Evolutionary conservation across 495 filamentous ascomycete species (phyloP).

Genomic region (Aspergillus biplanus): DNA sequence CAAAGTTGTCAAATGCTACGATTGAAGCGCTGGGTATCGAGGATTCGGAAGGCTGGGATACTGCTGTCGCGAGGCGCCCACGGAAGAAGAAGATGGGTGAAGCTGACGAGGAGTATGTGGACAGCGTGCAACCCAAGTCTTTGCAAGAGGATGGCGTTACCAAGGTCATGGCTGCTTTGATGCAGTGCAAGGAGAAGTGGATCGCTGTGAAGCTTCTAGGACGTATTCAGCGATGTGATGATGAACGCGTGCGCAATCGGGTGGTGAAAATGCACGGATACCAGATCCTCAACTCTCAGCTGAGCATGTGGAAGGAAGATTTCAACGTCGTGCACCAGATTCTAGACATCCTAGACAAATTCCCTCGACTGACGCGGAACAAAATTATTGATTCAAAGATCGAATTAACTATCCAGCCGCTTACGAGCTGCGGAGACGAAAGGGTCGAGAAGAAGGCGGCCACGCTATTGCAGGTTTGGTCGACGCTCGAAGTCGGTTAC

Average conservation of each 20-base stretch:
- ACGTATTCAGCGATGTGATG: slow-evolving; percentile 87
- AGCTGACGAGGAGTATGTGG: slow-evolving; percentile 95
- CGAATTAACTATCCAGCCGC: slow-evolving; percentile 74
- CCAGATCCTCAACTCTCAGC: slow-evolving; percentile 83
- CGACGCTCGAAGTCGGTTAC: slow-evolving; percentile 87
- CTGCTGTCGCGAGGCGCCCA: slow-evolving; percentile 81
- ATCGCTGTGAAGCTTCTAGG: slow-evolving; percentile 93
- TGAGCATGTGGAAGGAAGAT: slow-evolving; percentile 85
- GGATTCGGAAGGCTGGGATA: slow-evolving; percentile 90
- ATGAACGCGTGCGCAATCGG: slow-evolving; percentile 84
- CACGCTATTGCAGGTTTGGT: slow-evolving; percentile 80
- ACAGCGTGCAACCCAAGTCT: slow-evolving; percentile 80
- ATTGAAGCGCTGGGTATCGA: slow-evolving; percentile 97
- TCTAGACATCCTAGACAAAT: slow-evolving; percentile 83
- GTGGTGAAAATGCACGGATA: slow-evolving; percentile 98
- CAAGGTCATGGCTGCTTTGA: slow-evolving; percentile 97
- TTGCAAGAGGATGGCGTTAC: slow-evolving; percentile 88
- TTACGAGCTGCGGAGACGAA: slow-evolving; percentile 72
- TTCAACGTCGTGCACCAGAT: slow-evolving; percentile 86
- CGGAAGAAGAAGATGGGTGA: slow-evolving; percentile 94
- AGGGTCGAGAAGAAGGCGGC: slow-evolving; percentile 72
- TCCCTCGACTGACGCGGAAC: slow-evolving; percentile 91
- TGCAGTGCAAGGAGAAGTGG: slow-evolving; percentile 99
- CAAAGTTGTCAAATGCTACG: slow-evolving; percentile 85
- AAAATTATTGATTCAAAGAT: slow-evolving; percentile 98